phyloP scores from a whole-genome alignment of 495 filamentous ascomycete genomes.

The Trichoderma reesei region DNA sequence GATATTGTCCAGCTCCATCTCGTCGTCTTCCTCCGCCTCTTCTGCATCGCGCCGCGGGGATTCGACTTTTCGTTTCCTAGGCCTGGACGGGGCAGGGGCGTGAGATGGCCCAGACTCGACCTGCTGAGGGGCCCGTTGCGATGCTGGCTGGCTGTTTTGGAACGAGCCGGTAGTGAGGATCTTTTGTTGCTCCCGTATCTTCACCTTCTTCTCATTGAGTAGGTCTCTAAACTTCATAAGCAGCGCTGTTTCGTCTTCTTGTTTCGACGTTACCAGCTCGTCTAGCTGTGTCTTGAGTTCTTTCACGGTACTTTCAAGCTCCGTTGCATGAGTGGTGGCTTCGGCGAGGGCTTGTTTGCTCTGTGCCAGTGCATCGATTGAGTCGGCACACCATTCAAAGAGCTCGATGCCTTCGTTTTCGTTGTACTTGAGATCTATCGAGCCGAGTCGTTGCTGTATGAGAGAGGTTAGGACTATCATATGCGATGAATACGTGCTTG shows the following conservation, averaged over 20 bases:
- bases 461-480: slow-evolving; percentile 12
- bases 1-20: slow-evolving; percentile 48
- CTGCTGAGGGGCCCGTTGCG: neutral
- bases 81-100: slow-evolving; percentile 25
- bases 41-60: slow-evolving; percentile 40
- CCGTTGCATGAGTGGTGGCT: slow-evolving; percentile 34
- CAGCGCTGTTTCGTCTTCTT: slow-evolving; percentile 58
- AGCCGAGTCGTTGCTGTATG: slow-evolving; percentile 58
- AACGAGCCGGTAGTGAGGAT: slow-evolving; percentile 45
- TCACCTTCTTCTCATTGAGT: slow-evolving; percentile 84
- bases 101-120: slow-evolving; percentile 8
- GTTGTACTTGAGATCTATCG: slow-evolving; percentile 49
- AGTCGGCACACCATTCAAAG: slow-evolving; percentile 60
- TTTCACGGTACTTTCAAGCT: slow-evolving; percentile 33
- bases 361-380: slow-evolving; percentile 21
- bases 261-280: slow-evolving; percentile 56
- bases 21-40: slow-evolving; percentile 40
- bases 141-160: slow-evolving; percentile 1
- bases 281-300: slow-evolving; percentile 49
- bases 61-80: slow-evolving; percentile 42
- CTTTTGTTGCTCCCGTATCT: slow-evolving; percentile 74
- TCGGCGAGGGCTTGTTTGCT: slow-evolving; percentile 32
- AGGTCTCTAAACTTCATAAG: slow-evolving; percentile 61
- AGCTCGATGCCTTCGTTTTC: slow-evolving; percentile 57
- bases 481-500: neutral